Evolutionary conservation across 768 basidiomycete genomes (phyloP).

Genomic region (Mrakia blollopis): DNA sequence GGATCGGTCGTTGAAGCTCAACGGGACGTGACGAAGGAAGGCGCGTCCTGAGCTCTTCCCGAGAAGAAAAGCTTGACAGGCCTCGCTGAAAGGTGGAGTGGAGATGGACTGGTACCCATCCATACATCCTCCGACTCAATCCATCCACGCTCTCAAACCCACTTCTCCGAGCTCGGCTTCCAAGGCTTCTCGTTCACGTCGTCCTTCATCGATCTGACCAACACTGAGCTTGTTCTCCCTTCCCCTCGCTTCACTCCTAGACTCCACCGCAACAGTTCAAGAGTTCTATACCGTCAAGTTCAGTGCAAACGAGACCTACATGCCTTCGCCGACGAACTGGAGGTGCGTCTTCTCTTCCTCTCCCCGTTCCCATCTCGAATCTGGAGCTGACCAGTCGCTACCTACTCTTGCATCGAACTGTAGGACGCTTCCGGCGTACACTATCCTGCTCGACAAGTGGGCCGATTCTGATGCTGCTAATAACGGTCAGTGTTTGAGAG

Average conservation of each 20-base stretch:
- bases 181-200: too few species aligned
- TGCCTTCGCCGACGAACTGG: slow-evolving; percentile 28
- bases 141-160: too few species aligned
- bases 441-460: slow-evolving; percentile 74
- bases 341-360: slow-evolving; percentile 4
- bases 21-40: too few species aligned
- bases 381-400: neutral
- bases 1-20: too few species aligned
- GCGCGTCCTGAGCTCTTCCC: too few species aligned
- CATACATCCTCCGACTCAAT: too few species aligned
- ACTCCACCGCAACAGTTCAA: neutral
- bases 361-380: too few species aligned
- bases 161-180: too few species aligned
- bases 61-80: too few species aligned
- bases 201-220: neutral
- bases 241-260: neutral
- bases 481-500: slow-evolving; percentile 50
- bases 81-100: too few species aligned
- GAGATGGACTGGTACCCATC: too few species aligned
- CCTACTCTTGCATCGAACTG: neutral
- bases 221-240: neutral
- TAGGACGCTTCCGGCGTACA: slow-evolving; percentile 40
- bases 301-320: slow-evolving; percentile 2
- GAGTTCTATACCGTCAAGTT: slow-evolving; percentile 29
- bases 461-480: slow-evolving; percentile 87